Conservation (phyloP, 768 basidiomycete species). For the Boletellus emodensis region DNA sequence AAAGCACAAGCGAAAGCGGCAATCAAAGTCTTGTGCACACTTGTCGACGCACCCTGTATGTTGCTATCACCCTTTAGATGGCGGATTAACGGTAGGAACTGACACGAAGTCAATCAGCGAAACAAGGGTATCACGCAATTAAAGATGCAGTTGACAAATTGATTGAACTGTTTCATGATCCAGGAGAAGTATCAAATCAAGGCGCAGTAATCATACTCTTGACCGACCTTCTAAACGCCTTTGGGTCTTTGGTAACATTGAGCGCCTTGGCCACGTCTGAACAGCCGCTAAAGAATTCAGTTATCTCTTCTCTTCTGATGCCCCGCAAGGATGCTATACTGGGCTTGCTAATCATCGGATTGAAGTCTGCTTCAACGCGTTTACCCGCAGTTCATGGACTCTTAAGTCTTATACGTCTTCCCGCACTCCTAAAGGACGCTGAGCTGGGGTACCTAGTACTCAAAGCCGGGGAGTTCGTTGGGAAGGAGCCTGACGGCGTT, state of each 20-base stretch:
- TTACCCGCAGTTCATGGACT: constrained; percentile 63
- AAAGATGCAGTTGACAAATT: constrained; percentile 71
- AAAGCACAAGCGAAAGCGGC: constrained; percentile 90
- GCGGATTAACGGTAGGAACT: not conserved
- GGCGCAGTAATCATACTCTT: constrained; percentile 64
- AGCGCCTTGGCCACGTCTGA: not conserved
- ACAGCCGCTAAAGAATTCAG: constrained; percentile 28
- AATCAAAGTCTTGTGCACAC: constrained; percentile 74
- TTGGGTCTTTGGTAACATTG: constrained; percentile 4
- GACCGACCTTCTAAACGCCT: constrained; percentile 56
- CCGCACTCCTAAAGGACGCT: constrained; percentile 56
- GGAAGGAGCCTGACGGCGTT: constrained; percentile 43
- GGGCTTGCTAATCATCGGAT: constrained; percentile 55
- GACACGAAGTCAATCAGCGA: constrained; percentile 42
- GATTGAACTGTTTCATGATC: constrained; percentile 68
- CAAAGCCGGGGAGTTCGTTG: constrained; percentile 65
- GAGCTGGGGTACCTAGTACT: constrained; percentile 81
- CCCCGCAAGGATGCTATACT: constrained; percentile 76
- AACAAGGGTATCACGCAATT: constrained; percentile 63
- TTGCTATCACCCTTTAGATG: constrained; percentile 10
- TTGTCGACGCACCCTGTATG: constrained; percentile 77
- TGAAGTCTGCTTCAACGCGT: constrained; percentile 49
- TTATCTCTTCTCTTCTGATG: constrained; percentile 38
- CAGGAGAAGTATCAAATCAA: constrained; percentile 64
- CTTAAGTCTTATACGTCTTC: constrained; percentile 61